Evolutionary conservation across 2,329 filamentous ascomycete species (phyloP).

Genomic region (Byssothecium circinans): DNA sequence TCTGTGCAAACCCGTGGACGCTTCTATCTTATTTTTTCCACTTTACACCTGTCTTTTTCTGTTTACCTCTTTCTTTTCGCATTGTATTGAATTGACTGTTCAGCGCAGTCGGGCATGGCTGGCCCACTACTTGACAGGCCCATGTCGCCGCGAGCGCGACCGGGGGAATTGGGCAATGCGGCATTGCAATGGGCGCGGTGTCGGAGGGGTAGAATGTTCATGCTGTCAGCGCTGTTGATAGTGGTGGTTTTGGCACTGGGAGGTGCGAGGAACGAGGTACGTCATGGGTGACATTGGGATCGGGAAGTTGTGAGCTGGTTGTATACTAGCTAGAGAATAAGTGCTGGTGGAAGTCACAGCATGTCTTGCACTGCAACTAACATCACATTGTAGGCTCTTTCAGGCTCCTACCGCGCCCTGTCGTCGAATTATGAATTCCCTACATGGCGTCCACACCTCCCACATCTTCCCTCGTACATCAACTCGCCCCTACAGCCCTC

Average conservation of each 20-base stretch:
- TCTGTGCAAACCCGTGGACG: too few relatives aligned
- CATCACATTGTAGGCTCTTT: slow-evolving; percentile 22
- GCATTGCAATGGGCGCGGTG: slow-evolving; percentile 33
- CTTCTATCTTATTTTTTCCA: not conserved
- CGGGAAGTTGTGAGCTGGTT: not conserved
- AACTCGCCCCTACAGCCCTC: slow-evolving; percentile 36
- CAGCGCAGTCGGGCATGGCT: too few relatives aligned
- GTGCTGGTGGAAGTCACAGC: too few relatives aligned
- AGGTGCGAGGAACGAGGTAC: slow-evolving; percentile 25
- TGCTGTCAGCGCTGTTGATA: slow-evolving; percentile 23
- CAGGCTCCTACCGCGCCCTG: slow-evolving; percentile 28
- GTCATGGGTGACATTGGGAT: not conserved
- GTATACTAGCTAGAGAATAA: too few relatives aligned
- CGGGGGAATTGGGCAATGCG: slow-evolving; percentile 27
- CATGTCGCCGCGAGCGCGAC: slow-evolving; percentile 29
- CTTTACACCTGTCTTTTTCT: not conserved
- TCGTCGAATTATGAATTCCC: slow-evolving; percentile 26
- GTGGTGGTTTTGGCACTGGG: slow-evolving; percentile 23
- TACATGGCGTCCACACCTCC: slow-evolving; percentile 33
- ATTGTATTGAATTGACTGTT: too few relatives aligned
- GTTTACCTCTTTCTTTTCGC: not conserved
- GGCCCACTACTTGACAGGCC: slow-evolving; percentile 15
- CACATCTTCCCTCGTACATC: slow-evolving; percentile 25
- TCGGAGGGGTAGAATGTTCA: slow-evolving; percentile 31
- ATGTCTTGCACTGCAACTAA: slow-evolving; percentile 5